These are phyloP conservation scores for Murraya koenigii DNA, from an alignment of 345 rosid species.

Conservation along the genomic window DNA sequence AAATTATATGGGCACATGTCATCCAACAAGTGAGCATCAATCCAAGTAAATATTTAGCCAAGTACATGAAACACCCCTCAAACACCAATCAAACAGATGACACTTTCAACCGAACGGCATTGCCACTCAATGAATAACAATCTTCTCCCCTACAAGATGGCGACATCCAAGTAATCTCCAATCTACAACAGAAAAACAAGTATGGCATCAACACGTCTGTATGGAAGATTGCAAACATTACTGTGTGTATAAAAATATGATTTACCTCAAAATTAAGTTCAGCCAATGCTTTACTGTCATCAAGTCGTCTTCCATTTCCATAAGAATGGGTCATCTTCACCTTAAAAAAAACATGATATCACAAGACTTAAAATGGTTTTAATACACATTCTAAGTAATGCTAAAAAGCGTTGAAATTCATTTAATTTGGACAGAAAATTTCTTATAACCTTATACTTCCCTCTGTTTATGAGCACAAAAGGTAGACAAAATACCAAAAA, in stretches of 20 bases:
- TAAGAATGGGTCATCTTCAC: conserved; percentile 78
- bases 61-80: neutral
- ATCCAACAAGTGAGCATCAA: neutral
- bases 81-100: neutral
- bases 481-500: neutral
- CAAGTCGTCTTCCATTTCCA: conserved; percentile 69
- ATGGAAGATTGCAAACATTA: neutral
- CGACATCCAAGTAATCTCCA: conserved; percentile 95
- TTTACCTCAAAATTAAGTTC: conserved; percentile 81
- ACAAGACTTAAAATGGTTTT: neutral
- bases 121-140: neutral
- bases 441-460: neutral
- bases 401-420: neutral
- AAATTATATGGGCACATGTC: neutral
- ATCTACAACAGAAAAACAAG: conserved; percentile 43
- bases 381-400: neutral
- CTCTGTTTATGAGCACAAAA: neutral
- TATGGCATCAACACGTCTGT: neutral
- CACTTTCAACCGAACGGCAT: neutral
- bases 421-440: neutral
- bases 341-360: conserved; percentile 30
- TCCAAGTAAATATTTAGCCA: neutral
- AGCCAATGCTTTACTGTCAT: conserved; percentile 65
- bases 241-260: neutral
- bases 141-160: conserved; percentile 42